Conservation (phyloP, 2,329 filamentous ascomycete genomes). For the Trematosphaeria pertusa region DNA sequence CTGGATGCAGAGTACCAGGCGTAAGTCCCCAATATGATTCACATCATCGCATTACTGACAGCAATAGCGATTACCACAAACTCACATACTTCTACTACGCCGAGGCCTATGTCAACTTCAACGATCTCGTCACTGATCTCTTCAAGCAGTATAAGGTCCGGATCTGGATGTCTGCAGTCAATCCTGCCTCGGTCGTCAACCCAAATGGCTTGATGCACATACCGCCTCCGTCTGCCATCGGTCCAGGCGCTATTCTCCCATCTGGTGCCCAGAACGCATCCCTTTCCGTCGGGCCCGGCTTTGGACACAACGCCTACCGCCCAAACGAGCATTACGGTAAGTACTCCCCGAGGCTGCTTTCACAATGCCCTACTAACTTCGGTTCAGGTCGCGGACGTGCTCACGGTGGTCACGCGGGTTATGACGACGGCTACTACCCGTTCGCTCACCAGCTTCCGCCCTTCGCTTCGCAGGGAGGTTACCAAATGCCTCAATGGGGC, state of each 20-base stretch:
- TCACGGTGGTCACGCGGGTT: slow-evolving; percentile 26
- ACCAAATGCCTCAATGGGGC: slow-evolving; percentile 34
- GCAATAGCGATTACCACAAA: slow-evolving; percentile 92
- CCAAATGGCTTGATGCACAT: slow-evolving; percentile 42
- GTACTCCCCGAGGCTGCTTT: slow-evolving; percentile 3
- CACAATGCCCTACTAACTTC: slow-evolving; percentile 15
- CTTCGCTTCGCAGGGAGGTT: slow-evolving; percentile 31
- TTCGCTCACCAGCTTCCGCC: slow-evolving; percentile 42
- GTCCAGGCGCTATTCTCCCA: slow-evolving; percentile 45
- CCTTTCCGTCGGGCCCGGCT: slow-evolving; percentile 41
- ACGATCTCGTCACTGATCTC: slow-evolving; percentile 92
- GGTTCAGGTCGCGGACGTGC: slow-evolving; percentile 24
- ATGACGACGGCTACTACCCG: slow-evolving; percentile 35
- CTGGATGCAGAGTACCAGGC: slow-evolving; percentile 98
- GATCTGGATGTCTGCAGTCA: slow-evolving; percentile 99
- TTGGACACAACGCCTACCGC: slow-evolving; percentile 34
- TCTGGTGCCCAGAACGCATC: slow-evolving; percentile 25
- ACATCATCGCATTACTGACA: slow-evolving; percentile 25
- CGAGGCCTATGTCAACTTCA: slow-evolving; percentile 98
- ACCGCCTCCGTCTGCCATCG: slow-evolving; percentile 46
- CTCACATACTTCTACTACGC: slow-evolving; percentile 99
- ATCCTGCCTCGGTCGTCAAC: slow-evolving; percentile 82
- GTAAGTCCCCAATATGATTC: slow-evolving; percentile 63
- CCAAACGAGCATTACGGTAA: slow-evolving; percentile 37
- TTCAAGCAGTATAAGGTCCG: slow-evolving; percentile 99